A percentile compares a stretch with the other conserved stretches of the same genome.
phyloP scores from a whole-genome alignment of 345 rosid genomes.

The Salix brachista region DNA sequence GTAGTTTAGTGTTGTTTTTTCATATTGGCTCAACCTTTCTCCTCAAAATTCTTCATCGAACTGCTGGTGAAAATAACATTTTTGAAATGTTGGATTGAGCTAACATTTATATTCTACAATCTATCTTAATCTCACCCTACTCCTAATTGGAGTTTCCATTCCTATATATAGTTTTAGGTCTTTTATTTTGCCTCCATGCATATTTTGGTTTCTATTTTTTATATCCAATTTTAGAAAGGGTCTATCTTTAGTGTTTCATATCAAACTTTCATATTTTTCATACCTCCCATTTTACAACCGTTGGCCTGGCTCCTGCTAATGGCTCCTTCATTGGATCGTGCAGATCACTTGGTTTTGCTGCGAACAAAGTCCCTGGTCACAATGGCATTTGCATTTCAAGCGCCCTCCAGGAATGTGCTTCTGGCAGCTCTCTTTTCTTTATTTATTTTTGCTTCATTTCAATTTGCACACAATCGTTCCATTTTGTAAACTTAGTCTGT shows the following conservation, averaged over 20 bases:
- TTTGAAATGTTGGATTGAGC: background rate
- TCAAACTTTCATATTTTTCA: background rate
- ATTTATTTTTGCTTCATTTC: background rate
- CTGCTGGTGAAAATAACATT: background rate
- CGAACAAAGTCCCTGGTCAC: background rate
- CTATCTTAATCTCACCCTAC: background rate
- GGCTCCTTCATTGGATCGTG: background rate
- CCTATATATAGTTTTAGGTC: background rate
- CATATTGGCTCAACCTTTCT: background rate
- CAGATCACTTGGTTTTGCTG: background rate
- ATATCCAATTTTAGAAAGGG: background rate
- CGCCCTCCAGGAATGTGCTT: background rate
- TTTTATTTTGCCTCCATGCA: background rate
- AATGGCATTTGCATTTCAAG: background rate
- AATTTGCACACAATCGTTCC: background rate
- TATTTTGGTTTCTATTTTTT: no score
- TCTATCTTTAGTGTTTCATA: background rate
- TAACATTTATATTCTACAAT: no score
- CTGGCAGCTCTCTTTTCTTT: background rate
- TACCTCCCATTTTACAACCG: background rate
- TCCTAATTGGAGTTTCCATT: background rate
- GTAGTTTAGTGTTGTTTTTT: background rate
- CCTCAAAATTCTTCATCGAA: background rate
- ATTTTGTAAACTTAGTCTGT: background rate
- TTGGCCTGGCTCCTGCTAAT: background rate